Conservation (phyloP, 768 basidiomycete species). For the Tulasnella sp. region DNA sequence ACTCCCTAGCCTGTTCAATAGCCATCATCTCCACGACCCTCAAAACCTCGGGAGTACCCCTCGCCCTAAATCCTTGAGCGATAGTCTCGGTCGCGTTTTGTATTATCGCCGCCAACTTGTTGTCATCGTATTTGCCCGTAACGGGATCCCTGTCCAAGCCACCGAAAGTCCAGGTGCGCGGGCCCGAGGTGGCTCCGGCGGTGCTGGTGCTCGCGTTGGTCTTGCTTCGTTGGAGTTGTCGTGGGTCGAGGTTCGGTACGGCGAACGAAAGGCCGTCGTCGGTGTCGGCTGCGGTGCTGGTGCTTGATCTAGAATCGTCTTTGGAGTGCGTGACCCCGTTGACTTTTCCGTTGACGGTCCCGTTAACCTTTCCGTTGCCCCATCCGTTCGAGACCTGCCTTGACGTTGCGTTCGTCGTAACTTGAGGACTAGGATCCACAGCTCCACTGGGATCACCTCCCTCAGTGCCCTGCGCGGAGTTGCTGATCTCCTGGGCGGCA, state of each 20-base stretch:
- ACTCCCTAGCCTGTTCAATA: slow-evolving; percentile 61
- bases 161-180: slow-evolving; percentile 55
- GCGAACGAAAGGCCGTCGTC: background rate
- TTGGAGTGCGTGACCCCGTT: background rate
- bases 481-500: background rate
- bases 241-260: background rate
- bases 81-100: slow-evolving; percentile 57
- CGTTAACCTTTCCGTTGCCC: too few species aligned
- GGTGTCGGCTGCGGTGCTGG: background rate
- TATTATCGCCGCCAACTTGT: slow-evolving; percentile 58
- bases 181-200: background rate
- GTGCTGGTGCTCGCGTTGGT: slow-evolving; percentile 33
- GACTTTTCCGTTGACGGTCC: too few species aligned
- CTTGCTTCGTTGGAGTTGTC: background rate
- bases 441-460: background rate
- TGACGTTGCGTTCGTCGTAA: background rate
- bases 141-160: slow-evolving; percentile 58
- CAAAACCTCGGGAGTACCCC: slow-evolving; percentile 63
- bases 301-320: background rate
- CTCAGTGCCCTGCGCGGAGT: background rate
- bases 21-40: slow-evolving; percentile 63
- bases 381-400: background rate
- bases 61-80: slow-evolving; percentile 63
- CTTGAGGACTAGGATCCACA: background rate
- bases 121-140: slow-evolving; percentile 57